These are phyloP conservation scores for Pythium sukuiense DNA, from an alignment of 352 stramenopile genomes.

Conservation along the genomic window DNA sequence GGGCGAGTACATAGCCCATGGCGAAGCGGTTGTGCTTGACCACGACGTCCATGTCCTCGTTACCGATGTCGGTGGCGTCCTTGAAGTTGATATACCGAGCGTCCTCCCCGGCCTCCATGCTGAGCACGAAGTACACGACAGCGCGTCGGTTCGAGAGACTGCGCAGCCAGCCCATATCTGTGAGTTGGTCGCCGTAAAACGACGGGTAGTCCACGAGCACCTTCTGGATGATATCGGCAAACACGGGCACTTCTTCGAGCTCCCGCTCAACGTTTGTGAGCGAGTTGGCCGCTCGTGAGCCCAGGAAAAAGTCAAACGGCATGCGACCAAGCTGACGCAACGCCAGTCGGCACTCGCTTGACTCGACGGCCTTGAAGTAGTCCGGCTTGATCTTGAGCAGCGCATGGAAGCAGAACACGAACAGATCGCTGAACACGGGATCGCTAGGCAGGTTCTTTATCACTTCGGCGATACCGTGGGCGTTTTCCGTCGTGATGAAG, in stretches of 20 bases:
- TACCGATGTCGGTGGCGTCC: conserved; percentile 44
- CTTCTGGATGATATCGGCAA: conserved; percentile 69
- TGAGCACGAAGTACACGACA: conserved; percentile 66
- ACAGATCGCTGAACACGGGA: conserved; percentile 75
- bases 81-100: conserved; percentile 52
- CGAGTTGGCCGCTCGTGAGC: conserved; percentile 51
- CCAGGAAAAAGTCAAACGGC: conserved; percentile 76
- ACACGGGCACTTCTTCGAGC: conserved; percentile 41
- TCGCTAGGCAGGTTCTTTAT: conserved; percentile 77
- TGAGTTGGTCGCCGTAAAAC: conserved; percentile 70
- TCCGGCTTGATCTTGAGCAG: conserved; percentile 46
- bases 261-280: conserved; percentile 56
- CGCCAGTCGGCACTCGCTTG: conserved; percentile 40
- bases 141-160: conserved; percentile 47
- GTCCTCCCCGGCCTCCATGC: conserved; percentile 55
- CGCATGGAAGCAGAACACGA: conserved; percentile 63
- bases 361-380: conserved; percentile 66
- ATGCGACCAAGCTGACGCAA: conserved; percentile 53
- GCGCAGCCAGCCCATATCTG: conserved; percentile 62
- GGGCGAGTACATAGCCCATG: conserved; percentile 37
- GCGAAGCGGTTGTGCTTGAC: conserved; percentile 56
- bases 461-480: conserved; percentile 76
- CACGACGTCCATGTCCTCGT: conserved; percentile 64
- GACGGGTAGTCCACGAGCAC: conserved; percentile 61
- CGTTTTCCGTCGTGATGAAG: conserved; percentile 63